Evolutionary conservation across 495 filamentous ascomycete genomes (phyloP).

Genomic region (Penicillium canariense): DNA sequence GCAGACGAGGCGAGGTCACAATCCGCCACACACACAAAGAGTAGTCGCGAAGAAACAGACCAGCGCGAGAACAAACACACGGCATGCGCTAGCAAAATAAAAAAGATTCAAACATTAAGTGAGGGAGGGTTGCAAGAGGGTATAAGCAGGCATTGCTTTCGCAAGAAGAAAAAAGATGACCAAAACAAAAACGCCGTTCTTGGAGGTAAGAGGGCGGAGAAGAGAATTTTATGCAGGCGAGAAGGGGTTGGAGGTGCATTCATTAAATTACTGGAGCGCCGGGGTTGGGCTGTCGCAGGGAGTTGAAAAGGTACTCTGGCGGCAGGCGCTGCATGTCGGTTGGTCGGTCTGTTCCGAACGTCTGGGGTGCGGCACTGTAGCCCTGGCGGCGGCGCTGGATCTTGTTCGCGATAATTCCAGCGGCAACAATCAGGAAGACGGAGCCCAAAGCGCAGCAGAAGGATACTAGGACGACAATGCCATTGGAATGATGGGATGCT

Average conservation of each 20-base stretch:
- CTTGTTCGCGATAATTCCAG: slow-evolving; percentile 79
- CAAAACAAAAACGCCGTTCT: slow-evolving; percentile 31
- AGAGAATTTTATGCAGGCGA: slow-evolving; percentile 17
- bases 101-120: slow-evolving; percentile 32
- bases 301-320: slow-evolving; percentile 73
- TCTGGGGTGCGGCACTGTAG: slow-evolving; percentile 76
- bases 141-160: slow-evolving; percentile 32
- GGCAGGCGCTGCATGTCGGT: slow-evolving; percentile 77
- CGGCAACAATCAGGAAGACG: slow-evolving; percentile 83
- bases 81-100: slow-evolving; percentile 18
- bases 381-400: slow-evolving; percentile 82
- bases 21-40: not conserved
- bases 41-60: not conserved
- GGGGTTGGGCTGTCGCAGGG: slow-evolving; percentile 42
- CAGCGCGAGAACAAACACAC: slow-evolving; percentile 17
- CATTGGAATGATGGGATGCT: slow-evolving; percentile 67
- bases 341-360: slow-evolving; percentile 65
- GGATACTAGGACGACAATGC: slow-evolving; percentile 87
- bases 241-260: slow-evolving; percentile 1
- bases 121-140: slow-evolving; percentile 17
- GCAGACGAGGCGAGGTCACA: not conserved
- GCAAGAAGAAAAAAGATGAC: slow-evolving; percentile 14
- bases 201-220: slow-evolving; percentile 19
- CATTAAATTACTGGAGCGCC: slow-evolving; percentile 39
- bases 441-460: slow-evolving; percentile 84